A percentile compares a stretch with the other conserved stretches of the same genome.
Conservation (phyloP, 495 filamentous ascomycete genomes). For the Penicillium arizonense region DNA sequence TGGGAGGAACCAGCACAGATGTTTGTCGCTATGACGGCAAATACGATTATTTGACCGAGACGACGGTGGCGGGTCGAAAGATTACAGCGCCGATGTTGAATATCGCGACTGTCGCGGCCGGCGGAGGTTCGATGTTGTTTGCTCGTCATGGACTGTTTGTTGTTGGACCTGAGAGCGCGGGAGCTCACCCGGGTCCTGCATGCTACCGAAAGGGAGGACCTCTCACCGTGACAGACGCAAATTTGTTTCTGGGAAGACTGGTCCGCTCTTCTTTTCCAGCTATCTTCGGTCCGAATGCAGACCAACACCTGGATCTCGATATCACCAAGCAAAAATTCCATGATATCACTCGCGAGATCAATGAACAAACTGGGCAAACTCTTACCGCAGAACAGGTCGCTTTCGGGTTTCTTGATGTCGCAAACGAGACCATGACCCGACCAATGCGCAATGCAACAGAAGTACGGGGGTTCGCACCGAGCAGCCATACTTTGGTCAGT, state of each 20-base stretch:
- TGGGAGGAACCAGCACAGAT: slow-evolving; percentile 88
- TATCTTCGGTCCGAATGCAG: slow-evolving; percentile 9
- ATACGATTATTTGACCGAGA: slow-evolving; percentile 90
- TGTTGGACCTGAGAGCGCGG: slow-evolving; percentile 37
- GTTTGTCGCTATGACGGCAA: slow-evolving; percentile 74
- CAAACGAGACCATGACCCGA: slow-evolving; percentile 37
- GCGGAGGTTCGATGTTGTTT: slow-evolving; percentile 38
- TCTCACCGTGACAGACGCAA: slow-evolving; percentile 41
- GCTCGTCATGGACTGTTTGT: slow-evolving; percentile 37
- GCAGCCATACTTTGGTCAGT: slow-evolving; percentile 28
- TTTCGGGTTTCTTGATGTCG: slow-evolving; percentile 35
- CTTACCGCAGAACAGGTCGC: slow-evolving; percentile 34
- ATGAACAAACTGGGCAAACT: slow-evolving; percentile 2
- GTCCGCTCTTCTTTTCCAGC: slow-evolving; percentile 14
- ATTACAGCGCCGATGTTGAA: slow-evolving; percentile 34
- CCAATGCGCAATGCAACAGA: slow-evolving; percentile 36
- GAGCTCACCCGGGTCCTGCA: slow-evolving; percentile 24
- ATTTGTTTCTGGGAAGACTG: slow-evolving; percentile 30
- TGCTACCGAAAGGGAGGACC: too few species aligned
- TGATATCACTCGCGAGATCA: too few species aligned
- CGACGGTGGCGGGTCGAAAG: slow-evolving; percentile 49
- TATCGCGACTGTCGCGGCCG: slow-evolving; percentile 41
- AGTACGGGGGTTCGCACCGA: slow-evolving; percentile 28
- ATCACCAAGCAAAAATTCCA: too few species aligned
- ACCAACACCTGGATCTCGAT: too few species aligned